phyloP scores from a whole-genome alignment of 768 basidiomycete genomes.

The Amanita subjunquillea region DNA sequence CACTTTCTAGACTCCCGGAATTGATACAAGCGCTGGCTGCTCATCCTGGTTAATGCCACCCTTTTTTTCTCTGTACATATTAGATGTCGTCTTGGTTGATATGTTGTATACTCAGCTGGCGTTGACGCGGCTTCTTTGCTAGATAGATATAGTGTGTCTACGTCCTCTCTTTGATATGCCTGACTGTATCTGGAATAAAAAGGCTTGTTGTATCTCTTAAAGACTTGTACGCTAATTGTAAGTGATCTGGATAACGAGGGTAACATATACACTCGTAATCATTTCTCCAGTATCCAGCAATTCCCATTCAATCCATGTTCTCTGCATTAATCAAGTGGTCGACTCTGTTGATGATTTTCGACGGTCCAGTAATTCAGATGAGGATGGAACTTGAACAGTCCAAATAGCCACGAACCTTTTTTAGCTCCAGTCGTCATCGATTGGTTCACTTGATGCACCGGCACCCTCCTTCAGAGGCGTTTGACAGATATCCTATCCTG shows the following conservation, averaged over 20 bases:
- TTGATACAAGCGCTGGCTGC: background rate
- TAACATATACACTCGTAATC: no score
- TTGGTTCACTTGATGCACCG: no score
- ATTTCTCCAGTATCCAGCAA: no score
- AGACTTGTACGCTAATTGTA: no score
- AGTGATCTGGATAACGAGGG: background rate
- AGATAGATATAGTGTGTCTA: background rate
- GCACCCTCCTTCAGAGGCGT: no score
- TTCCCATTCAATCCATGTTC: background rate
- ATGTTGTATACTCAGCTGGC: background rate
- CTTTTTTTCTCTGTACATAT: background rate
- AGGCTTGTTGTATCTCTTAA: background rate
- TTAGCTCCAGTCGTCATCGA: no score
- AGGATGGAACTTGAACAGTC: no score
- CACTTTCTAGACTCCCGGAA: background rate
- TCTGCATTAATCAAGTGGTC: background rate
- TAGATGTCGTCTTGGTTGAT: background rate
- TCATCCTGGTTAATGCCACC: background rate
- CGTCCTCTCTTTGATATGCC: background rate
- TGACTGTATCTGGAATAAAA: background rate
- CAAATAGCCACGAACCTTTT: no score
- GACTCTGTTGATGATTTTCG: background rate
- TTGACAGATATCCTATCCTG: no score
- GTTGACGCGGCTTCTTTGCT: background rate
- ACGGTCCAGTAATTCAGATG: background rate